These are phyloP conservation scores for Malus hybrid DNA, from an alignment of 331 rosid genomes.

Conservation along the genomic window DNA sequence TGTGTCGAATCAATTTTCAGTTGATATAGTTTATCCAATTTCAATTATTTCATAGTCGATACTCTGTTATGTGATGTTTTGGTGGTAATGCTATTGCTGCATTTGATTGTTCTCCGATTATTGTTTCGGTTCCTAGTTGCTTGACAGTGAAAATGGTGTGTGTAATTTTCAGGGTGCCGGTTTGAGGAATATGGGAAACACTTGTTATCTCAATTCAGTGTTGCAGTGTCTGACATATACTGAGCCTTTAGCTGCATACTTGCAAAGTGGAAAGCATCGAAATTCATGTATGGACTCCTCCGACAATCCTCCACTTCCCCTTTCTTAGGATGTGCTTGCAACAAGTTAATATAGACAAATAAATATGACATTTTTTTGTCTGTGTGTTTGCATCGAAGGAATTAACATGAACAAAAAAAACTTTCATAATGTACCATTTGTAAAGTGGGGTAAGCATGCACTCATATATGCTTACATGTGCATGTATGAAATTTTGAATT, in stretches of 20 bases:
- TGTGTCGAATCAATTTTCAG: not conserved
- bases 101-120: not conserved
- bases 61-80: not conserved
- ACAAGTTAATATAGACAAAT: not conserved
- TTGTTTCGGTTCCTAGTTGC: not conserved
- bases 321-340: not conserved
- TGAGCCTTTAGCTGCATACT: slow-evolving; percentile 89
- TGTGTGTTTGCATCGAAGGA: not conserved
- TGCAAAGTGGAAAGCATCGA: slow-evolving; percentile 93
- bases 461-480: not conserved
- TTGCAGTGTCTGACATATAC: slow-evolving; percentile 92
- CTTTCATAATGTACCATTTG: not conserved
- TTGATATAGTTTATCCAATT: not conserved
- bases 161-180: slow-evolving; percentile 77
- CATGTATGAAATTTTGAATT: not conserved
- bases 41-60: not conserved
- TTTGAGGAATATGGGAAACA: slow-evolving; percentile 67
- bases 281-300: slow-evolving; percentile 58
- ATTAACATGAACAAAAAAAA: not conserved
- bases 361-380: not conserved
- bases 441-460: not conserved
- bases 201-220: slow-evolving; percentile 84
- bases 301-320: not conserved
- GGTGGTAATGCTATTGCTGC: not conserved
- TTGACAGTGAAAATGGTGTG: not conserved